Evolutionary conservation across 768 basidiomycete genomes (phyloP).

Genomic region (Megacollybia marginata): DNA sequence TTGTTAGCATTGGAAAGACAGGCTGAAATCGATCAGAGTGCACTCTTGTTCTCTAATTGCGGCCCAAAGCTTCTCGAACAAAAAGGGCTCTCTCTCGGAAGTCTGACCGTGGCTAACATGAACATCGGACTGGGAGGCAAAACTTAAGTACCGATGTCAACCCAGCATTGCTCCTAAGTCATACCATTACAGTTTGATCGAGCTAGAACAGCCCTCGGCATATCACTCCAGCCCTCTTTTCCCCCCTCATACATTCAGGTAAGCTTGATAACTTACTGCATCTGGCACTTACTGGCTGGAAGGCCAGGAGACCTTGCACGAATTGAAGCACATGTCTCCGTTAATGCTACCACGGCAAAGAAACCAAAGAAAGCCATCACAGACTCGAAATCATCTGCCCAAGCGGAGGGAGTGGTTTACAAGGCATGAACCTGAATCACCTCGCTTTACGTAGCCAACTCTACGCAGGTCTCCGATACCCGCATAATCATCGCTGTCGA

Average conservation of each 20-base stretch:
- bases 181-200: slow-evolving; percentile 62
- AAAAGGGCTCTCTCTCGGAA: slow-evolving; percentile 73
- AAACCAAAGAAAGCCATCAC: slow-evolving; percentile 32
- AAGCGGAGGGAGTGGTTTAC: slow-evolving; percentile 80
- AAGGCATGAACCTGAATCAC: slow-evolving; percentile 36
- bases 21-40: slow-evolving; percentile 78
- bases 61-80: slow-evolving; percentile 81
- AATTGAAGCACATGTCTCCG: slow-evolving; percentile 63
- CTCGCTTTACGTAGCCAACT: background rate
- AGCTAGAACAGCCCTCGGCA: slow-evolving; percentile 77
- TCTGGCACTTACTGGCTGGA: background rate
- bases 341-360: slow-evolving; percentile 31
- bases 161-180: slow-evolving; percentile 9
- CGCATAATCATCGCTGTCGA: slow-evolving; percentile 44
- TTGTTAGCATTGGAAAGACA: slow-evolving; percentile 69
- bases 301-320: slow-evolving; percentile 88
- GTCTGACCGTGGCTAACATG: slow-evolving; percentile 63
- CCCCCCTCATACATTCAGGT: slow-evolving; percentile 86
- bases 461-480: slow-evolving; percentile 32
- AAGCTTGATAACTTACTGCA: slow-evolving; percentile 10
- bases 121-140: slow-evolving; percentile 88
- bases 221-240: slow-evolving; percentile 66
- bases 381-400: slow-evolving; percentile 28
- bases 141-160: slow-evolving; percentile 43
- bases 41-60: slow-evolving; percentile 76